These are phyloP conservation scores for Sugiyamaella neomexicana DNA, from an alignment of 1,139 yeast species.

Conservation along the genomic window DNA sequence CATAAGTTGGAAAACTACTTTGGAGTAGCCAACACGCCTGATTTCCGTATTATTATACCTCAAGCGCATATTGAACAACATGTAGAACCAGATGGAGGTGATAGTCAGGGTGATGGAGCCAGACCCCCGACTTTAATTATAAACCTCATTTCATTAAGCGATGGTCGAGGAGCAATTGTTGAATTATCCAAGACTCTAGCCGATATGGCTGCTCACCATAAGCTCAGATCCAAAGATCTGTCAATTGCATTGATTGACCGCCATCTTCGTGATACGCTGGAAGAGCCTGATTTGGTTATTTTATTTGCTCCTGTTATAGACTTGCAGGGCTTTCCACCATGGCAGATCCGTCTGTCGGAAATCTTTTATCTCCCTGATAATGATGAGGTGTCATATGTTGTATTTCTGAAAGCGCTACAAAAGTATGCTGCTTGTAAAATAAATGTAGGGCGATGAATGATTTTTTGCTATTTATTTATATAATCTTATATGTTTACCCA, in stretches of 20 bases:
- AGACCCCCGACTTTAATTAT: slow-evolving; percentile 50
- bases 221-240: slow-evolving; percentile 65
- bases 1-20: slow-evolving; percentile 69
- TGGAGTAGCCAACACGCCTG: slow-evolving; percentile 70
- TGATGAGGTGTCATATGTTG: slow-evolving; percentile 79
- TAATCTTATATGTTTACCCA: not conserved
- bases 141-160: slow-evolving; percentile 66
- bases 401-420: slow-evolving; percentile 80
- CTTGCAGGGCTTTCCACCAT: slow-evolving; percentile 94
- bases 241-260: slow-evolving; percentile 72
- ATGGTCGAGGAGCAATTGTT: slow-evolving; percentile 88
- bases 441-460: slow-evolving; percentile 69
- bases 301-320: slow-evolving; percentile 84
- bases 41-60: slow-evolving; percentile 38
- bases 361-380: slow-evolving; percentile 90
- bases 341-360: slow-evolving; percentile 92
- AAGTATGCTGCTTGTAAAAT: slow-evolving; percentile 78
- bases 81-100: slow-evolving; percentile 60
- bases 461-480: slow-evolving; percentile 4
- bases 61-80: slow-evolving; percentile 41
- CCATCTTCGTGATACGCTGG: slow-evolving; percentile 75
- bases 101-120: slow-evolving; percentile 48
- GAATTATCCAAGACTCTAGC: slow-evolving; percentile 87
- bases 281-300: slow-evolving; percentile 85
- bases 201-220: slow-evolving; percentile 61